phyloP scores from a whole-genome alignment of 2,329 filamentous ascomycete genomes.

The Corinectria fuckeliana region DNA sequence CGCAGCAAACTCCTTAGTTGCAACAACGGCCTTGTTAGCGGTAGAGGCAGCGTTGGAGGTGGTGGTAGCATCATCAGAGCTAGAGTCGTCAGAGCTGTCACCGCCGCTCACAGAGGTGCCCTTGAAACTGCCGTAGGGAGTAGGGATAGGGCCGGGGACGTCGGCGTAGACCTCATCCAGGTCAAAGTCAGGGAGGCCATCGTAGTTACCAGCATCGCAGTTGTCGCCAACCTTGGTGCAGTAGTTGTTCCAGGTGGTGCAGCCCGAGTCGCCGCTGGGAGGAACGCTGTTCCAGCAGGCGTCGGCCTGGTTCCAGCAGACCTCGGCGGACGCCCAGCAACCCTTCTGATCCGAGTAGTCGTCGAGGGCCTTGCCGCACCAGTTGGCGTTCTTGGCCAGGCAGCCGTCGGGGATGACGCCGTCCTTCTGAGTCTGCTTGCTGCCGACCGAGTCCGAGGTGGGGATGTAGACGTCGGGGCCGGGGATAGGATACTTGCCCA shows the following conservation, averaged over 20 bases:
- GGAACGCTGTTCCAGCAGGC: constrained; percentile 66
- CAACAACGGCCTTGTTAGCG: constrained; percentile 6
- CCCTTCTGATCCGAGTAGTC: constrained; percentile 60
- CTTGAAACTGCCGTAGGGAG: constrained; percentile 37
- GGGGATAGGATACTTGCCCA: constrained; percentile 59
- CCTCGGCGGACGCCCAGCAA: constrained; percentile 64
- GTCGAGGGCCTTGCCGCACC: constrained; percentile 69
- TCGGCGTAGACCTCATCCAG: constrained; percentile 42
- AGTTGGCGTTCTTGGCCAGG: constrained; percentile 73
- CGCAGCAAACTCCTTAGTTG: too few species aligned
- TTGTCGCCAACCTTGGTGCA: constrained; percentile 57
- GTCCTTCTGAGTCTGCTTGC: constrained; percentile 40
- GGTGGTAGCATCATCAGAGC: constrained; percentile 10
- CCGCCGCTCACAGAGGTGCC: constrained; percentile 23
- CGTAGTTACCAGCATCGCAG: constrained; percentile 51
- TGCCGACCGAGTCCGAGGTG: constrained; percentile 25
- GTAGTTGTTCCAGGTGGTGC: constrained; percentile 67
- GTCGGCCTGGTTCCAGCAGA: constrained; percentile 65
- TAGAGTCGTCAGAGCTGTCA: constrained; percentile 15
- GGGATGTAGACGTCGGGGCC: constrained; percentile 60
- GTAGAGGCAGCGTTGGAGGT: constrained; percentile 8
- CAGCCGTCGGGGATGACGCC: constrained; percentile 63
- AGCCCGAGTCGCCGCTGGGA: constrained; percentile 65
- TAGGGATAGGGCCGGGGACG: constrained; percentile 44
- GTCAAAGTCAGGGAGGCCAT: constrained; percentile 55